Base-by-base conservation (phyloP, 1,284 basidiomycete species). In the Phlebopus sp. region DNA sequence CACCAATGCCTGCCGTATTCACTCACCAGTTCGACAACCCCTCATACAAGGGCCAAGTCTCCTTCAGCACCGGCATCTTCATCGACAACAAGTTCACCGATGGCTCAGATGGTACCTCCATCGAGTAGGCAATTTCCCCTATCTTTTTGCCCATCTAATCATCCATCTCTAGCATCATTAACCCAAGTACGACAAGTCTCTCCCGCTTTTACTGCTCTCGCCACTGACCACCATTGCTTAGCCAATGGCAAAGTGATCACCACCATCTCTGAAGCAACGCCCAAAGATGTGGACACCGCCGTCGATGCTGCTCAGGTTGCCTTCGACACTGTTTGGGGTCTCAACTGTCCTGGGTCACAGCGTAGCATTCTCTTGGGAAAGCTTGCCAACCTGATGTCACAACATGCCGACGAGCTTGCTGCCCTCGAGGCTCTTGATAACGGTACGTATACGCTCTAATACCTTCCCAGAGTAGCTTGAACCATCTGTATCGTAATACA, bases 11-110 rank as follows among this genome's bases (percentile, higher is more conserved):
- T 21, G 48, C 60, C 11, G 63, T 65, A 14, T 81, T 81, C 67
- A 68, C 69, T 21, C 68, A 90, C 75, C 69, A 82, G 41, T 89
- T 89, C 68, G 67, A 87, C 58, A 81, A 76, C 18, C 74, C 77
- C 55, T 60, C 72, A 55, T 90, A 72, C 82, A 87, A 87, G 71
- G 89, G 87, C 49, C 78, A 80, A 55, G 77, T 82, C 39, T 75
- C 76, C 45, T 78, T 91, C 69, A 74, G 69, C 53, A 84, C 86
- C 23, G 90, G 91, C 40, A 69, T 95, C 55, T 94, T 82, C 76
- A 92, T 96, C 72, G 75, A 84, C 69, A 87, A 87, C 67, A 69
- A 95, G 72, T 95, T 84, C 64, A 74, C 80, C 35, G 80, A 84
- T 54, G 87, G 86, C n/a, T 71, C 72, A n/a, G 77, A 82, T 49